These are phyloP conservation scores for Avena insularis DNA, from an alignment of 176 grass and related monocot genomes.

Conservation along the genomic window DNA sequence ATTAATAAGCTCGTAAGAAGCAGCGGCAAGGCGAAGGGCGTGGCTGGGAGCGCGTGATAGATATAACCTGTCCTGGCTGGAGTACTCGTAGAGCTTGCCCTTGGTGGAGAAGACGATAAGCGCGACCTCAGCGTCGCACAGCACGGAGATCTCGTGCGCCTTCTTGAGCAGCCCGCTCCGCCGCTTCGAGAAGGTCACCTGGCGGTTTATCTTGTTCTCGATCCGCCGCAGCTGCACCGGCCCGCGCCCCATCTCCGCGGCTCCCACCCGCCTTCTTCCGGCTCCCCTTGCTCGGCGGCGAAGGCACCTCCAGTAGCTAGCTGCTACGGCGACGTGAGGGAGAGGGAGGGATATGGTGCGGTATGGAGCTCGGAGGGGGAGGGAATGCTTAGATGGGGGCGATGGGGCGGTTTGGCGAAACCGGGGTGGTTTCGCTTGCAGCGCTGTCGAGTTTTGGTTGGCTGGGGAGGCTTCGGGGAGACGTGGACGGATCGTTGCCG, in stretches of 20 bases:
- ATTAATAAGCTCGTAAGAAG: neutral
- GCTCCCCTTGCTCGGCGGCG: neutral
- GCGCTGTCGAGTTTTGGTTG: slow-evolving; percentile 60
- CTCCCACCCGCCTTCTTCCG: neutral
- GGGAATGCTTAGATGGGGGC: slow-evolving; percentile 40
- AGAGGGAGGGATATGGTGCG: slow-evolving; percentile 27
- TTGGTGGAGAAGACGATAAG: slow-evolving; percentile 94
- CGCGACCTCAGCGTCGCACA: slow-evolving; percentile 92
- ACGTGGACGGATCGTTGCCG: slow-evolving; percentile 32
- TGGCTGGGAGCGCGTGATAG: neutral
- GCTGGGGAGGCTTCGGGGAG: neutral
- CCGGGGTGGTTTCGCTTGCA: slow-evolving; percentile 32
- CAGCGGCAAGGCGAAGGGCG: neutral
- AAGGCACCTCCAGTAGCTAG: neutral
- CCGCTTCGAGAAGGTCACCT: slow-evolving; percentile 96
- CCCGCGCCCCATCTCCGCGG: slow-evolving; percentile 75
- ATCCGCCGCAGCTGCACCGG: slow-evolving; percentile 91
- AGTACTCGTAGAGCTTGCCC: slow-evolving; percentile 92
- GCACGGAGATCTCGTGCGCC: slow-evolving; percentile 95
- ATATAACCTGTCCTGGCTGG: slow-evolving; percentile 44
- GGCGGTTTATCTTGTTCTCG: slow-evolving; percentile 97
- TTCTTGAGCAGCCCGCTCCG: slow-evolving; percentile 90
- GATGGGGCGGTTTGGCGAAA: slow-evolving; percentile 42
- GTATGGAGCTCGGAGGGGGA: neutral
- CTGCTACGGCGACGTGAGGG: neutral